Evolutionary conservation across 805 yeast species (phyloP), one percentile per base, ranked within the genome.

Genomic region (Candida coquimbonensis): DNA sequence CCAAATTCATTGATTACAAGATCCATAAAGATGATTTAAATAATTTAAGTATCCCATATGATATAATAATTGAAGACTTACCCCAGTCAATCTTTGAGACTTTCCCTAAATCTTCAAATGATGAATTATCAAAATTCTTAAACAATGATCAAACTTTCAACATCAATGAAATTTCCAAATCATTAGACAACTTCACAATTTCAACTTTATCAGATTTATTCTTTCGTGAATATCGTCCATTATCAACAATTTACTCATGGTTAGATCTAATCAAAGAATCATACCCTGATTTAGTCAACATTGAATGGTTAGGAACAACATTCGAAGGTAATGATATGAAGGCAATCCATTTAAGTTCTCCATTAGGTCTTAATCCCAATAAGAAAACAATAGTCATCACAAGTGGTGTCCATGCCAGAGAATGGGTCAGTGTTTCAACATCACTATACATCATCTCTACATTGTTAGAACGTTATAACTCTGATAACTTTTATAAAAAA

Each of bases 401-500:
- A 1, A 90, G 90, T 35, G 96, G 96, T 3, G 73, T 84, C 3
- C 96, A 89, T 65, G 93, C 96, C 0, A 72, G 97, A 43, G 97
- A 89, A 62, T 89, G 96, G 96, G 73, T 87, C 26, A 76, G 89
- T 34, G 78, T 81, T 3, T 76, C 89, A 3, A 72, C 91, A 0
- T 81, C 79, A 1, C 75, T 87, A 49, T 86, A 75, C 62, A 62
- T 75, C 3, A 55, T 81, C 19, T 69, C 69, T 57, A 63, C 70
- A 60, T 49, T 87, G 48, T 56, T 79, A 40, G 59, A 67, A 32
- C 71, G 68, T 40, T 77, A 73, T 53, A 80, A 76, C 21, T 52
- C 53, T 0, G 62, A 60, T 16, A 60, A 54, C 25, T 40, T 29
- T 7, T 26, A 44, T 25, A 60, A 57, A 29, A 68, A 70, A 40